Evolutionary conservation across 1,139 yeast genomes (phyloP), one percentile per base, ranked within the genome.

Genomic region (Magnusiomyces fungicola): DNA sequence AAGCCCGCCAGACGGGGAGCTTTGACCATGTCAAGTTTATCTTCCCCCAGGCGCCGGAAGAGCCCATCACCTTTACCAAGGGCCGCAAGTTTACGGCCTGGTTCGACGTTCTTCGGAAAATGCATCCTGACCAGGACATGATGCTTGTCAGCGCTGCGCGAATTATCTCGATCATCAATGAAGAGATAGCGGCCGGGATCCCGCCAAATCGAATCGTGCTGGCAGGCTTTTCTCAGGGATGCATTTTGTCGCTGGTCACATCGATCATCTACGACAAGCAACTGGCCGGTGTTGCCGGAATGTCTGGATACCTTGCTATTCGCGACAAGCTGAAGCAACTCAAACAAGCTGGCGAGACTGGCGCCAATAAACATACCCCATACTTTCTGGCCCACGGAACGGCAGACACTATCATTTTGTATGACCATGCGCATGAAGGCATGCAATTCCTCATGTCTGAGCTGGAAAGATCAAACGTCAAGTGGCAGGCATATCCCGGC

Each of bases 201-300:
- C 25, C 36, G 21, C 24, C 45, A 22, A 27, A 30, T 5, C 25
- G 21, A 12, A 37, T 45, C n/a, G 47, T 45, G 7, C 42, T 45
- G 14, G 47, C 37, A 19, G 47, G 47, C 3, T 45, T 45, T 23
- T 45, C 47, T 9, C 47, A 45, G 36, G 47, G 47, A 3, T 42
- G 29, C 23, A 43, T 43, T 22, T 27, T 45, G 22, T 37, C 47
- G 10, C 42, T 45, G 10, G 33, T 37, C 5, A 43, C 47, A 21
- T 39, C 46, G 6, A 37, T 37, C 27, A 29, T 36, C 29, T 18
- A 33, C 18, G 43, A 45, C 10, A 22, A 37, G 5, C 23, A 27
- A n/a, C 34, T 45, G 12, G 47, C 43, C 4, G 47, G 47, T n/a
- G 36, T 45, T 25, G 36, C 37, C 7, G 42, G 43, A 3, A 25